A percentile compares a stretch with the other conserved stretches of the same genome.
Evolutionary conservation across 2,329 filamentous ascomycete genomes (phyloP).

Genomic region (Neofusicoccum cordaticola): DNA sequence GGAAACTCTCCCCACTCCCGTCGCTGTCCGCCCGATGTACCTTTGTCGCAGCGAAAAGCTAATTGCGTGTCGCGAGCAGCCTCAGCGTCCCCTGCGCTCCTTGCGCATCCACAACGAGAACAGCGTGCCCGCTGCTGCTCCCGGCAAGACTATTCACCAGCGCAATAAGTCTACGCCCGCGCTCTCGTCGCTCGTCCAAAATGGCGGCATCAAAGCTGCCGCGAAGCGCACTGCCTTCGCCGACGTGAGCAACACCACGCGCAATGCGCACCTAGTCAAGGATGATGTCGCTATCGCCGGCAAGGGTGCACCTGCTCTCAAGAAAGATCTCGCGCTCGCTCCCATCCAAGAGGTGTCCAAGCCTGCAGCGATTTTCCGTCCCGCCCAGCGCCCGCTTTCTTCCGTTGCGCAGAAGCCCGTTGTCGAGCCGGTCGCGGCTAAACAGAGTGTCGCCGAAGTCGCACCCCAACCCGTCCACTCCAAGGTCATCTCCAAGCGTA

Average conservation of each 20-base stretch:
- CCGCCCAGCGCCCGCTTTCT: slow-evolving; percentile 8
- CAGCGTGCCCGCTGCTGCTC: slow-evolving; percentile 38
- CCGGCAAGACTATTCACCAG: slow-evolving; percentile 62
- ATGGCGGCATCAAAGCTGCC: slow-evolving; percentile 58
- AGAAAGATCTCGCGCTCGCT: slow-evolving; percentile 12
- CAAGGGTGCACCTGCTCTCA: slow-evolving; percentile 39
- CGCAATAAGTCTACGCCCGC: slow-evolving; percentile 75
- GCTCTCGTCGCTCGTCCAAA: slow-evolving; percentile 55
- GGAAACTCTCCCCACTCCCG: slow-evolving; percentile 11
- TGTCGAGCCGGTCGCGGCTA: neutral
- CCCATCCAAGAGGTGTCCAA: slow-evolving; percentile 10
- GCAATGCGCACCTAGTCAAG: slow-evolving; percentile 39
- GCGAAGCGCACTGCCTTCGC: slow-evolving; percentile 77
- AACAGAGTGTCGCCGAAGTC: neutral
- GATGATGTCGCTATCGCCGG: slow-evolving; percentile 56
- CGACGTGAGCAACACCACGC: slow-evolving; percentile 72
- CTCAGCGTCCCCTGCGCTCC: slow-evolving; percentile 62
- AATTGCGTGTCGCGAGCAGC: slow-evolving; percentile 47
- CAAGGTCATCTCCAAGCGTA: slow-evolving; percentile 11
- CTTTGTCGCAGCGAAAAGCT: slow-evolving; percentile 9
- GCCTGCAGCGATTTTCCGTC: slow-evolving; percentile 8
- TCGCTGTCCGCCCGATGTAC: slow-evolving; percentile 12
- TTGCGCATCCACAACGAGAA: slow-evolving; percentile 72
- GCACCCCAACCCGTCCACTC: neutral
- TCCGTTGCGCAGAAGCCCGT: slow-evolving; percentile 3